Evolutionary conservation across 495 filamentous ascomycete genomes (phyloP).

Genomic region (Podospora anserina): DNA sequence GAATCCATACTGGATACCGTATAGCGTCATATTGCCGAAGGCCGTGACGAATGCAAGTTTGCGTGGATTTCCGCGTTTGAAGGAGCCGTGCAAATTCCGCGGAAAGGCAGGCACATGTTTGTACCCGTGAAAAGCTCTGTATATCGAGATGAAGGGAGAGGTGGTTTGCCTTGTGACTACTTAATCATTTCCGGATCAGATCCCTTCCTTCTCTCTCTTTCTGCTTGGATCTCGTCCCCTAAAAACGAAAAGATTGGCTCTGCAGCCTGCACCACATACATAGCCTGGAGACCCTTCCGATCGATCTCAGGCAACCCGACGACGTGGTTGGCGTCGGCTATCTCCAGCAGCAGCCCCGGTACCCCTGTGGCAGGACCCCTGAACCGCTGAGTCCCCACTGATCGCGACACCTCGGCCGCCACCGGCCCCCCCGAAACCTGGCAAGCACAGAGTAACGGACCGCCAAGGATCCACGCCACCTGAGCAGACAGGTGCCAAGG

Average conservation of each 20-base stretch:
- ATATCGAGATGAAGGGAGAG: background rate
- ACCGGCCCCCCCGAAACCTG: background rate
- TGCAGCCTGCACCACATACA: background rate
- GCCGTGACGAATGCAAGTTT: background rate
- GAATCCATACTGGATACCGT: background rate
- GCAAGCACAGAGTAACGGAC: background rate
- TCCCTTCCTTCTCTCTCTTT: background rate
- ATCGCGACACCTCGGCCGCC: background rate
- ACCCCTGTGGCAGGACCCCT: background rate
- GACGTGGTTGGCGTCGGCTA: conserved; percentile 3
- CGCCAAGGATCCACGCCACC: conserved; percentile 3
- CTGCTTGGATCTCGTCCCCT: background rate
- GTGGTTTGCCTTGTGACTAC: background rate
- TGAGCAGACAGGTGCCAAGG: conserved; percentile 3
- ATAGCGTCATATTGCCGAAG: background rate
- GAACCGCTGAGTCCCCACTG: conserved; percentile 7
- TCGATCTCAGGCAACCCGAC: conserved; percentile 9
- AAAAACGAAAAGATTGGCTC: background rate
- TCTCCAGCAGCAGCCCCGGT: conserved; percentile 2
- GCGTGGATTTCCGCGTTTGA: background rate
- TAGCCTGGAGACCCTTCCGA: background rate
- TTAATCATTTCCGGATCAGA: background rate
- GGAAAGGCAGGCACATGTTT: background rate
- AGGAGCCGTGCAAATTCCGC: background rate
- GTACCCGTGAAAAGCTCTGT: background rate